Base-by-base conservation (phyloP, 306 rosid species). In the Vigna unguiculata region DNA sequence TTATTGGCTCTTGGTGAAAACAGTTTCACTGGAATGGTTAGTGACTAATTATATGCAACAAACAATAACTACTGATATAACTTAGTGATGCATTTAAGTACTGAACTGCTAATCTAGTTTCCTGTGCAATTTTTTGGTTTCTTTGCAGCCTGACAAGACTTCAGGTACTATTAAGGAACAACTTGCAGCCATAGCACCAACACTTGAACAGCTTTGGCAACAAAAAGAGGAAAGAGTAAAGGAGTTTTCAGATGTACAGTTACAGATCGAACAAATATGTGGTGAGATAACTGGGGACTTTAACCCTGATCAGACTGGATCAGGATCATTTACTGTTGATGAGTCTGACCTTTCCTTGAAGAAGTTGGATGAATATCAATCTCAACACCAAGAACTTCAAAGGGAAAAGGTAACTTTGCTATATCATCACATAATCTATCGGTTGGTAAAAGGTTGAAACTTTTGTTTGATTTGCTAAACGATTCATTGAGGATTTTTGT, bases 301-400 rank as follows among this genome's bases (percentile, higher is more conserved):
- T 74, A 87, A 76, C 78, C 45, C 79, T 22, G 90, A 87, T 62
- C 80, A 67, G 58, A 68, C 71, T 43, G 84, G 80, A 47, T 60
- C 71, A 55, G 84, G 81, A 47, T 55, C 83, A 65, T 82, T 84
- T 62, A 76, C 73, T 9, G 90, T 91, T 19, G 97, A 90, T 24
- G 97, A 93, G 77, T 74, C 88, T 77, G 92, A 91, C 73, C 86
- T 93, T 63, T 90, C 97, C 71, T 71, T 91, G 77, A 90, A 87
- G 83, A 93, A 88, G 81, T 79, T 93, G n/a, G 97, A 93, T 34
- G 96, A 90, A 78, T 93, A 80, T 85, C 92, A 90, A 21, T 82
- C 88, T 74, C 90, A 90, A 76, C 97, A 91, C 72, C 98, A 90
- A 64, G 93, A 93, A 77, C 93, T 93, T 78, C 98, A 90, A 80